Evolutionary conservation across 1,139 yeast genomes (phyloP).

Genomic region (Nakaseomyces bracarensis): DNA sequence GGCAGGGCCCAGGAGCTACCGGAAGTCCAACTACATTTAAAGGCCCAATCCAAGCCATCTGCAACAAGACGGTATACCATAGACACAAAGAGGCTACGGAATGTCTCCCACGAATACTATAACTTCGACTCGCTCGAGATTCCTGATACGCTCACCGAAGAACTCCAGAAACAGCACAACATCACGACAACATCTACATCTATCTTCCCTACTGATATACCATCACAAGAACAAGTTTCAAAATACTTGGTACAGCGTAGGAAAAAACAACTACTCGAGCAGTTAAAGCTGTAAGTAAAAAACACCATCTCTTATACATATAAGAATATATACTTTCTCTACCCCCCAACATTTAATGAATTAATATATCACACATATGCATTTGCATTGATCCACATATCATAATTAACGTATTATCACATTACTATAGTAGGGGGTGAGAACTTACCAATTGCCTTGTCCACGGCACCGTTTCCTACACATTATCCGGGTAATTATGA

Average conservation of each 20-base stretch:
- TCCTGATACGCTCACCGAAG: not conserved
- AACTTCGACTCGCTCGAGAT: not conserved
- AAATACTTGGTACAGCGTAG: slow-evolving; percentile 6
- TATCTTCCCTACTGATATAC: not conserved
- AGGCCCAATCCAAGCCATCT: not conserved
- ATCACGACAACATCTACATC: not conserved
- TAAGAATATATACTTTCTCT: not conserved
- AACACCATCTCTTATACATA: not conserved
- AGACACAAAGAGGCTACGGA: not conserved
- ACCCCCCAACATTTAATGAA: too few species aligned
- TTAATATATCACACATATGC: too few species aligned
- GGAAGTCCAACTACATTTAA: slow-evolving; percentile 45
- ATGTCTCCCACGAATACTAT: not conserved
- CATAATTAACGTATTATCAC: too few species aligned
- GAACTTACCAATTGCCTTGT: not conserved
- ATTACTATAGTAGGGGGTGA: too few species aligned
- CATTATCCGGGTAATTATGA: not conserved
- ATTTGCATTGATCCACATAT: too few species aligned
- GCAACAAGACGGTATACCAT: not conserved
- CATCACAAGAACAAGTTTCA: slow-evolving; percentile 2
- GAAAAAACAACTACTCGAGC: slow-evolving; percentile 4
- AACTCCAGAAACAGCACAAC: not conserved
- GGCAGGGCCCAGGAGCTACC: slow-evolving; percentile 80
- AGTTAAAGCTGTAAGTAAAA: slow-evolving; percentile 5
- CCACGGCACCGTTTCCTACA: not conserved